phyloP scores from a whole-genome alignment of 768 basidiomycete species.

The Coprinellus micaceus region DNA sequence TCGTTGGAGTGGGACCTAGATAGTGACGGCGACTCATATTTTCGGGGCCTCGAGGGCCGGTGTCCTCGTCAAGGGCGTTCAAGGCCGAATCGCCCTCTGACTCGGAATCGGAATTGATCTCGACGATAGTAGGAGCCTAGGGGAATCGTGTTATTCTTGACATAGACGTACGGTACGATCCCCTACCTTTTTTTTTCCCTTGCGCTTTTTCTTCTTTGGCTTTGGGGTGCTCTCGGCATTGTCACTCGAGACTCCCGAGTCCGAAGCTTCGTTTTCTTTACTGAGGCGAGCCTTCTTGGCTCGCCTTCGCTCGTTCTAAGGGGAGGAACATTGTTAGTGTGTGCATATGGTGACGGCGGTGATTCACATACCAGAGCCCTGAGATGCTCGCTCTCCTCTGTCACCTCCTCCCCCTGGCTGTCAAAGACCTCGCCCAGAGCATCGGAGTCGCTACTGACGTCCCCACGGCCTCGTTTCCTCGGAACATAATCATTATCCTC shows the following conservation, averaged over 20 bases:
- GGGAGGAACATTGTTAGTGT: no score
- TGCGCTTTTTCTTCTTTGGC: not conserved
- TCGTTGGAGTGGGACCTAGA: not conserved
- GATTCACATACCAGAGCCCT: not conserved
- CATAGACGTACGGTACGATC: not conserved
- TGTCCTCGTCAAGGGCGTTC: not conserved
- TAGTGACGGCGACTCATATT: not conserved
- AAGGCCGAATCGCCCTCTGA: conserved; percentile 9
- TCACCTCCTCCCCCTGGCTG: conserved; percentile 8
- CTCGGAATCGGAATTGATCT: conserved; percentile 8
- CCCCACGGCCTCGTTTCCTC: no score
- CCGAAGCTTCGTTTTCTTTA: no score
- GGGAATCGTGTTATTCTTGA: not conserved
- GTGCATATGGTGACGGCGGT: not conserved
- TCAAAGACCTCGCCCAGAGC: no score
- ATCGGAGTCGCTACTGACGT: no score
- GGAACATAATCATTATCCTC: no score
- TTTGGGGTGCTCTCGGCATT: no score
- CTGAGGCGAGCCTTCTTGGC: no score
- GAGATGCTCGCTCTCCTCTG: not conserved
- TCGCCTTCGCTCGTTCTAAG: no score
- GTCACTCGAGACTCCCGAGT: no score
- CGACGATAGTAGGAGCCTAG: not conserved
- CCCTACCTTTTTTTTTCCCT: not conserved
- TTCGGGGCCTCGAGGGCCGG: not conserved